Conservation (phyloP, 768 basidiomycete genomes). For the Boletus bicolor region DNA sequence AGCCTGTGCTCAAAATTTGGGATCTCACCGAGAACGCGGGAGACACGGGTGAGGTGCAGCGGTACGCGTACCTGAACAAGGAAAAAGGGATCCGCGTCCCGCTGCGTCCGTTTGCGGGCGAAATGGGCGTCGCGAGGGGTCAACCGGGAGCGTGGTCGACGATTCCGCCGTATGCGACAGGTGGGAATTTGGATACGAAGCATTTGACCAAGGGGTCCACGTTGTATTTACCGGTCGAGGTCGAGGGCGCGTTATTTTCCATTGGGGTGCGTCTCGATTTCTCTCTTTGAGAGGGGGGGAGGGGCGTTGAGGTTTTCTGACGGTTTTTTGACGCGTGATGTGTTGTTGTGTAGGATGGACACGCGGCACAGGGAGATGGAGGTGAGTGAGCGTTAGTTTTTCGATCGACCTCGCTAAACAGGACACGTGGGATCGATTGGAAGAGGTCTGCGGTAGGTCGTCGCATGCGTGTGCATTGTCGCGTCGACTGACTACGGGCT, state of each 20-base stretch:
- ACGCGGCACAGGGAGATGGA: slow-evolving; percentile 66
- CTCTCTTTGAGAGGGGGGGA: not conserved
- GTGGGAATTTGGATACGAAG: slow-evolving; percentile 61
- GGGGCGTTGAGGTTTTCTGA: not conserved
- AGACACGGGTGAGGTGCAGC: slow-evolving; percentile 15
- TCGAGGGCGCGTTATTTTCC: slow-evolving; percentile 57
- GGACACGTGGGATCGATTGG: not conserved
- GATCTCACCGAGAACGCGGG: slow-evolving; percentile 32
- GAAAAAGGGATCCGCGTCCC: slow-evolving; percentile 47
- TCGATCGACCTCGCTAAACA: not conserved
- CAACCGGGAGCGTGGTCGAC: slow-evolving; percentile 52
- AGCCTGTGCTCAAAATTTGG: slow-evolving; percentile 55
- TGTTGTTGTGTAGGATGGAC: slow-evolving; percentile 46
- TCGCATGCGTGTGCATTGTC: not conserved
- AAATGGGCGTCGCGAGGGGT: slow-evolving; percentile 60
- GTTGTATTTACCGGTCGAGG: slow-evolving; percentile 55
- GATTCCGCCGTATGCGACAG: slow-evolving; percentile 60
- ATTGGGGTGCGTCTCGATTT: slow-evolving; percentile 42
- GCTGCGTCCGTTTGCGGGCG: slow-evolving; percentile 56
- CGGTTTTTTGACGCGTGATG: not conserved
- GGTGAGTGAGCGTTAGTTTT: slow-evolving; percentile 35
- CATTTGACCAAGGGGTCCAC: slow-evolving; percentile 54
- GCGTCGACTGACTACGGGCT: not conserved
- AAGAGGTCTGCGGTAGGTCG: slow-evolving; percentile 58
- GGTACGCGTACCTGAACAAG: slow-evolving; percentile 50